phyloP scores from a whole-genome alignment of 2,329 filamentous ascomycete genomes.

The Thermoascus crustaceus region DNA sequence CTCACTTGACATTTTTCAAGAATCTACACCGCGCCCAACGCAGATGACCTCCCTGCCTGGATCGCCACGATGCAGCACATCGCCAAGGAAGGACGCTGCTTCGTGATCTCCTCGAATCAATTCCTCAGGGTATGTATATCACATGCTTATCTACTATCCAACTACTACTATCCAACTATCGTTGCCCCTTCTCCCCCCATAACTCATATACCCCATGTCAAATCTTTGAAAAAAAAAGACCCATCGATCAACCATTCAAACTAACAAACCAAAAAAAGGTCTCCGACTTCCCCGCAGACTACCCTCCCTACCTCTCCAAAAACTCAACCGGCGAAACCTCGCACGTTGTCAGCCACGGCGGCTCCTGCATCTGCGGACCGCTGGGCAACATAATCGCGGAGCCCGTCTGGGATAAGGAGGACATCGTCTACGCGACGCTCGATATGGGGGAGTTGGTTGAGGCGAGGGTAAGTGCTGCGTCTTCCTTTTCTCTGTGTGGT shows the following conservation, averaged over 20 bases:
- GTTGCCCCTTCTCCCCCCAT: no score
- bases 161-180: no score
- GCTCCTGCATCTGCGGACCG: background rate
- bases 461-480: background rate
- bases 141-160: no score
- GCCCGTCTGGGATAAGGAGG: background rate
- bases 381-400: background rate
- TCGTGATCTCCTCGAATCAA: slow-evolving; percentile 36
- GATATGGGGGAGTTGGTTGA: background rate
- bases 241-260: no score
- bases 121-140: slow-evolving; percentile 23
- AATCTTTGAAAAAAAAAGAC: no score
- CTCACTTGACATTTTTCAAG: no score
- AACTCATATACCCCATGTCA: no score
- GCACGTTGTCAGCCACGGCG: background rate
- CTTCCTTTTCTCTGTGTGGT: background rate
- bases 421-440: background rate
- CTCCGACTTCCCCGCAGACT: slow-evolving; percentile 33
- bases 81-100: slow-evolving; percentile 39
- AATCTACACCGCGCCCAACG: slow-evolving; percentile 21
- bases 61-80: slow-evolving; percentile 38
- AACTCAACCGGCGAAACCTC: slow-evolving; percentile 12
- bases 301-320: slow-evolving; percentile 35
- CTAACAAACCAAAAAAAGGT: no score
- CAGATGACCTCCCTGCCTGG: slow-evolving; percentile 26